A percentile compares a stretch with the other conserved stretches of the same genome.
These are phyloP conservation scores for Talaromyces wortmannii DNA, from an alignment of 495 filamentous ascomycete species.

Conservation along the genomic window DNA sequence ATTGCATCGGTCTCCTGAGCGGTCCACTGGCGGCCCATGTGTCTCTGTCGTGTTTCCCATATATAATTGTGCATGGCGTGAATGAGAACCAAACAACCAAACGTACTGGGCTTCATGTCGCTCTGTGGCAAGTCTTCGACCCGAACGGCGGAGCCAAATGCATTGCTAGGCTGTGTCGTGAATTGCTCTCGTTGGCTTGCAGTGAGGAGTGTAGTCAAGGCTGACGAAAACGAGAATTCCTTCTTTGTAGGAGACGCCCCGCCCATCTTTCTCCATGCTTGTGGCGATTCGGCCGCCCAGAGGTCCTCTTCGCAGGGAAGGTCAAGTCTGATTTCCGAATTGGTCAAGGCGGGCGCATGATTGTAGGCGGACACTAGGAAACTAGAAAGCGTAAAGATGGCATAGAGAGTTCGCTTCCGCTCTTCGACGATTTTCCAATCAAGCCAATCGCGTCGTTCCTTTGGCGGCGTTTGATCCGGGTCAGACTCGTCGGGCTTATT, in stretches of 20 bases:
- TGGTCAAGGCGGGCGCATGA: constrained; percentile 80
- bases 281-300: constrained; percentile 76
- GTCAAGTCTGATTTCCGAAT: constrained; percentile 88
- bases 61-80: constrained; percentile 97
- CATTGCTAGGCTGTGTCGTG: constrained; percentile 37
- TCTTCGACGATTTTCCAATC: constrained; percentile 87
- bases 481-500: not conserved
- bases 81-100: constrained; percentile 89
- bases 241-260: constrained; percentile 60
- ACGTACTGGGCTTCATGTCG: constrained; percentile 81
- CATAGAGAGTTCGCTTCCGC: constrained; percentile 87
- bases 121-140: constrained; percentile 44
- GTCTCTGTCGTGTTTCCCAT: constrained; percentile 91
- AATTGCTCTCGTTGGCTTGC: constrained; percentile 69
- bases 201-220: constrained; percentile 72
- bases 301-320: constrained; percentile 92
- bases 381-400: constrained; percentile 85
- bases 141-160: constrained; percentile 19
- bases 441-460: constrained; percentile 79
- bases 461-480: constrained; percentile 34
- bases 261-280: constrained; percentile 70
- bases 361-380: constrained; percentile 91
- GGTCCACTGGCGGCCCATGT: constrained; percentile 87
- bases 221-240: constrained; percentile 62
- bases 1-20: constrained; percentile 88